Conservation (phyloP, 1,139 yeast genomes). For the Casaregolazyma suthepensis region DNA sequence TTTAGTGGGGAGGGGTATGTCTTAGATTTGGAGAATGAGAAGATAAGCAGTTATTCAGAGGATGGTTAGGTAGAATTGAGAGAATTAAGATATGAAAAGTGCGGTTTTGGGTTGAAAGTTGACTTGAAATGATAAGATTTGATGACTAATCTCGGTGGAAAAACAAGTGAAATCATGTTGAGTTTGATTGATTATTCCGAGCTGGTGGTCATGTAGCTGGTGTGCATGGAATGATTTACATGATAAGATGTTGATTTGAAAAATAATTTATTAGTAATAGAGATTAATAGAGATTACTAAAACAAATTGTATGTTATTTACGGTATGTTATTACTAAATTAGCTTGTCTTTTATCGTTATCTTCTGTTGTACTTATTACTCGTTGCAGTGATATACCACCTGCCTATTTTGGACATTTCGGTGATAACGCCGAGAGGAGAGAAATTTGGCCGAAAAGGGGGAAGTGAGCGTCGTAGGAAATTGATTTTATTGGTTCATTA, state of each 20-base stretch:
- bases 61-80: neutral
- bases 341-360: neutral
- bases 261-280: neutral
- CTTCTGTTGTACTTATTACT: neutral
- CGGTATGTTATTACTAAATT: too few relatives aligned
- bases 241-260: neutral
- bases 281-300: too few relatives aligned
- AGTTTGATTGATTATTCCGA: neutral
- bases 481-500: too few relatives aligned
- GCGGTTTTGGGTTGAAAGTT: neutral
- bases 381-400: neutral
- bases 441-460: neutral
- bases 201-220: neutral
- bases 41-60: neutral
- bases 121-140: neutral
- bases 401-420: neutral
- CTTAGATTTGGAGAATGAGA: neutral
- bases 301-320: neutral
- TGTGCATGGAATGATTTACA: too few relatives aligned
- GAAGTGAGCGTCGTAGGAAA: too few relatives aligned
- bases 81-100: too few relatives aligned
- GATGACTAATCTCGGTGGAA: neutral
- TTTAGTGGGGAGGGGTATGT: neutral
- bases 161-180: neutral
- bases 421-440: neutral